These are phyloP conservation scores for Biscogniauxia mediterranea DNA, from an alignment of 2,329 filamentous ascomycete genomes.

Conservation along the genomic window DNA sequence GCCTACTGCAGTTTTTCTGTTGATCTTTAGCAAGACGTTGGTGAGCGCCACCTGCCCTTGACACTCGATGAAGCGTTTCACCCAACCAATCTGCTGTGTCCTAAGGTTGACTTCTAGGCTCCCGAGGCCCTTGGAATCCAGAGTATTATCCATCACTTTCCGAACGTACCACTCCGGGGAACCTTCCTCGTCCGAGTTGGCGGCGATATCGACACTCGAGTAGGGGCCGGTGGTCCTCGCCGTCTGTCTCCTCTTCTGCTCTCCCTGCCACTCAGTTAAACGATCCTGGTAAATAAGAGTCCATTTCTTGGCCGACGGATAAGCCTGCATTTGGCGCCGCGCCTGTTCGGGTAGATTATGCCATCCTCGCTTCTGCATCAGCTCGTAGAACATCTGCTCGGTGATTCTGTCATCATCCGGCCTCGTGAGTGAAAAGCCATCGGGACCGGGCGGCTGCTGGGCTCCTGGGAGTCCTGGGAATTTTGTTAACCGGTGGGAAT, in stretches of 20 bases:
- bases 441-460: constrained; percentile 37
- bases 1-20: constrained; percentile 76
- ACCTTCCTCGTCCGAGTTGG: constrained; percentile 87
- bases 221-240: constrained; percentile 70
- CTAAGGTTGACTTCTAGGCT: constrained; percentile 92
- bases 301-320: constrained; percentile 95
- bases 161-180: constrained; percentile 98
- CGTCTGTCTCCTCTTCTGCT: constrained; percentile 82
- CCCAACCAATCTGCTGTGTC: constrained; percentile 97
- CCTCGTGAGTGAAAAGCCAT: constrained; percentile 63
- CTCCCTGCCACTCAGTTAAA: constrained; percentile 88
- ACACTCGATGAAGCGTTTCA: constrained; percentile 92
- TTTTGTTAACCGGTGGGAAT: constrained; percentile 58
- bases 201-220: constrained; percentile 66
- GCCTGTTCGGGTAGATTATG: constrained; percentile 96
- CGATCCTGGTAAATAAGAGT: constrained; percentile 94
- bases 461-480: constrained; percentile 40
- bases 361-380: constrained; percentile 98
- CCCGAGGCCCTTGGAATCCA: constrained; percentile 86
- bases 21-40: constrained; percentile 90
- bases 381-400: constrained; percentile 84
- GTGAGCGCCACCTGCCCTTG: constrained; percentile 96
- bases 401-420: constrained; percentile 80
- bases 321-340: constrained; percentile 91
- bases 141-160: constrained; percentile 92